Evolutionary conservation across 2,329 filamentous ascomycete genomes (phyloP), one percentile per base, ranked within the genome.

Genomic region (Fusarium pseudocircinatum): DNA sequence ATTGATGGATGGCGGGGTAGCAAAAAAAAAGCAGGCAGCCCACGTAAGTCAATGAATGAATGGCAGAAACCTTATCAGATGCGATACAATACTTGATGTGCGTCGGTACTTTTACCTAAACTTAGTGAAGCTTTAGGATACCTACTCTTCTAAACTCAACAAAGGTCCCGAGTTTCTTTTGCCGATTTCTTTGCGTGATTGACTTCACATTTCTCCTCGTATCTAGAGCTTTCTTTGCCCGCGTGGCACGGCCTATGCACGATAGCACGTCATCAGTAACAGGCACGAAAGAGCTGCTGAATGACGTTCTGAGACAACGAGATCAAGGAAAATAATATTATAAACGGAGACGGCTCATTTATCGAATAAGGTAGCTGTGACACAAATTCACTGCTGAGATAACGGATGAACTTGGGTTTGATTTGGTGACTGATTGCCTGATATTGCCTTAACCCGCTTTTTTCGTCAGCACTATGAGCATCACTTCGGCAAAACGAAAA

Each of bases 181-280:
- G 18, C 9, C 39, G 10, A 20, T 16, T 12, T 16, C 24, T 22
- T 12, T 22, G 16, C 22, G 20, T 26, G 14, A 13, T 30, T 22
- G 16, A 40, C 20, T 18, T 46, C 9, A 4, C 37, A 26, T 16
- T 26, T 36, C 22, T 28, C 18, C 40, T 43, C 18, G n/a, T 47
- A 32, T 63, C 34, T 15, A 40, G 24, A 24, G 16, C 43, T 42
- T 34, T 34, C 49, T 43, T 49, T 58, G 24, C 34, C 42, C 36
- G 43, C 36, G 30, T 36, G 37, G 18, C 30, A 42, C 40, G 22
- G 43, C 58, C 36, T 34, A 24, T 40, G 28, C 36, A 53, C 18
- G n/a, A 34, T 37, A 37, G 56, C 56, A 73, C 70, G 70, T 70
- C 70, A 73, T 73, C 52, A 70, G n/a, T 20, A 30, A 34, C 50